A percentile compares a stretch with the other conserved stretches of the same genome.
Conservation (phyloP, 345 rosid species). For the Pistacia vera region DNA sequence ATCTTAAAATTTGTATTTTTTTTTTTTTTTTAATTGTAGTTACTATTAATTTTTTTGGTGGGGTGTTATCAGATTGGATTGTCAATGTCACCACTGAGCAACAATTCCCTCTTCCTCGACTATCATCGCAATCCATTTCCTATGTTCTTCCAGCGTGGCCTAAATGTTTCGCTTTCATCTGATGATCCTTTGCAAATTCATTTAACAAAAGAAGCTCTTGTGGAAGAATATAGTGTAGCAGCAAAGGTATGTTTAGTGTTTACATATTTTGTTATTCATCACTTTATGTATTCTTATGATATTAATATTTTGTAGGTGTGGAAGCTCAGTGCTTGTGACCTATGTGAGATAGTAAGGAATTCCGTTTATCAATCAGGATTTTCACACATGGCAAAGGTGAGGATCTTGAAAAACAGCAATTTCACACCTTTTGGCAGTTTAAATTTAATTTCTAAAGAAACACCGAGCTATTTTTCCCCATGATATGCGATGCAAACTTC, state of each 20-base stretch:
- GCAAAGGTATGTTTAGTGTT: constrained; percentile 39
- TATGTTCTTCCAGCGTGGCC: constrained; percentile 49
- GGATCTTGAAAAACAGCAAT: neutral
- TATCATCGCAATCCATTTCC: constrained; percentile 56
- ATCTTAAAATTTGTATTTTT: neutral
- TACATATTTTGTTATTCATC: neutral
- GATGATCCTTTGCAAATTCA: constrained; percentile 66
- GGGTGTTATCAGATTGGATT: constrained; percentile 40
- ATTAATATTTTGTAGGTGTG: constrained; percentile 36
- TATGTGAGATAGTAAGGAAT: constrained; percentile 63
- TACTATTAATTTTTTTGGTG: no score
- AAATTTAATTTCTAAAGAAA: neutral
- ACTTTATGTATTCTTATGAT: neutral
- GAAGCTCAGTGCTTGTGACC: constrained; percentile 59
- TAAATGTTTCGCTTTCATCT: constrained; percentile 55
- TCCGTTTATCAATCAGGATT: constrained; percentile 61
- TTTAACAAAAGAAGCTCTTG: constrained; percentile 55
- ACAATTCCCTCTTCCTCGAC: constrained; percentile 59
- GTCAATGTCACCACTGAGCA: constrained; percentile 63
- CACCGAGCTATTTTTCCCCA: neutral
- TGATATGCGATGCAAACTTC: neutral
- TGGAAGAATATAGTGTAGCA: constrained; percentile 62
- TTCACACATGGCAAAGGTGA: constrained; percentile 46
- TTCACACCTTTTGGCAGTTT: neutral
- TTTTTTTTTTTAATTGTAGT: no score